Base-by-base conservation (phyloP, 1,139 yeast genomes). In the Entelexis sorbosivorans region DNA sequence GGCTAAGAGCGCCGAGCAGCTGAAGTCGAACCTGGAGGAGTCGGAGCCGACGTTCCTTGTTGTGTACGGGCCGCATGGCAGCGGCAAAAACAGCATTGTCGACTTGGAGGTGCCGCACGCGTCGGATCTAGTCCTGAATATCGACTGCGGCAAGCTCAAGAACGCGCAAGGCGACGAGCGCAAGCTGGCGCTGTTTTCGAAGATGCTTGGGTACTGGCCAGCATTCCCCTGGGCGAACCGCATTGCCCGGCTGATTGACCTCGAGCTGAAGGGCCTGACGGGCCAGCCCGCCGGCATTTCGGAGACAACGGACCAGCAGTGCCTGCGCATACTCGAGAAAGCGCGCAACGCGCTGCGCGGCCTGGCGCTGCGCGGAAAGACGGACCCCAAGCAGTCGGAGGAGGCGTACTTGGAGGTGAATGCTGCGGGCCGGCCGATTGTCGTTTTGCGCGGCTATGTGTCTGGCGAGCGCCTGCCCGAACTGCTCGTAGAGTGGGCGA, bases 221-320 rank as follows among this genome's bases (percentile, higher is more conserved):
- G 82, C 87, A 3, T 91, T 91, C 65, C 85, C 96, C 11, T 91
- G 97, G 96, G 71, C 89, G 57, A 87, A 86, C 63, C 77, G 85
- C 5, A 70, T 89, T 24, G 79, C 95, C 0, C 79, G 79, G 56
- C 82, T 88, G 56, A 70, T 87, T 50, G 98, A 91, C 66, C 74
- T 93, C 60, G 88, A 81, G 51, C 84, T 85, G 16, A 95, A 87
- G 64, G 91, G 96, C 51, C 65, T 91, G 44, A 88, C 96, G 1
- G 98, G 98, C 0, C 96, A 88, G 65, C 87, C 87, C 62, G 82
- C 96, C 1, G 97, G 97, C 0, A 72, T 91, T 51, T 78, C 94
- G 31, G 97, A 91, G 64, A 73, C 87, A 1, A 81, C 81, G 54
- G 97, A 91, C 58, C 72, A 84, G 0, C 96, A 88, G 64, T 76